These are phyloP conservation scores for Dactylella cylindrospora DNA, from an alignment of 2,329 filamentous ascomycete species.

Conservation along the genomic window DNA sequence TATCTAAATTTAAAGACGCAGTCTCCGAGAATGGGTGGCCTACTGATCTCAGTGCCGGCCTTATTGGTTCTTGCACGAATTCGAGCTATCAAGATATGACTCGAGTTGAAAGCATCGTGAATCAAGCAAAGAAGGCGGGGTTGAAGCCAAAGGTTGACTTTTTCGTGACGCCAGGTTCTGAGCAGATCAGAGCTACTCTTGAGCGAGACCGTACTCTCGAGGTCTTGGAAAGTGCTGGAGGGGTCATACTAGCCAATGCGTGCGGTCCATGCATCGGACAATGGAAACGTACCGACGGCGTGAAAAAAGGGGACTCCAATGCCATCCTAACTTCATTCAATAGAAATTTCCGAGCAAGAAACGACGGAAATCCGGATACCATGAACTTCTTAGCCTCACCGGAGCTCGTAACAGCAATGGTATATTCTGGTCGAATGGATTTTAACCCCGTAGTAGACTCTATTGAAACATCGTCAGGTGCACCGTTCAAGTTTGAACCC, in stretches of 20 bases:
- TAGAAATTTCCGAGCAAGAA: constrained; percentile 94
- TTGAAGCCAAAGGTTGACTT: constrained; percentile 87
- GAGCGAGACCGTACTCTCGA: constrained; percentile 83
- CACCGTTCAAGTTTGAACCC: constrained; percentile 80
- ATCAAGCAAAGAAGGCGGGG: constrained; percentile 85
- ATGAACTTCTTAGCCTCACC: constrained; percentile 99
- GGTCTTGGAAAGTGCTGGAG: constrained; percentile 83
- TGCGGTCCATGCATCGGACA: constrained; percentile 93
- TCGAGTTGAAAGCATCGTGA: constrained; percentile 85
- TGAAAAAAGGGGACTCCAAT: constrained; percentile 77
- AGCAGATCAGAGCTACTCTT: constrained; percentile 93
- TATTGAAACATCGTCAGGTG: constrained; percentile 75
- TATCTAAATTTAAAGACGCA: constrained; percentile 84
- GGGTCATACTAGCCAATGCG: constrained; percentile 87
- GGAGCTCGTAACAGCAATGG: constrained; percentile 93
- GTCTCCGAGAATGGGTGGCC: constrained; percentile 88
- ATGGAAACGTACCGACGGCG: constrained; percentile 87
- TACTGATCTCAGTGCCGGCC: constrained; percentile 80
- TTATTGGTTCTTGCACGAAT: constrained; percentile 98
- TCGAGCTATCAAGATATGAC: constrained; percentile 99
- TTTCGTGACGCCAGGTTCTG: constrained; percentile 93
- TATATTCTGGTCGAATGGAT: constrained; percentile 85
- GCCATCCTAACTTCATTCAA: constrained; percentile 98
- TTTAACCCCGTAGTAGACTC: constrained; percentile 95
- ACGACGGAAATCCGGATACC: constrained; percentile 92